Percentiles rank a stretch among this genome's conserved stretches.
phyloP scores from a whole-genome alignment of 352 stramenopile species.

The Poterioochromonas sp. region DNA sequence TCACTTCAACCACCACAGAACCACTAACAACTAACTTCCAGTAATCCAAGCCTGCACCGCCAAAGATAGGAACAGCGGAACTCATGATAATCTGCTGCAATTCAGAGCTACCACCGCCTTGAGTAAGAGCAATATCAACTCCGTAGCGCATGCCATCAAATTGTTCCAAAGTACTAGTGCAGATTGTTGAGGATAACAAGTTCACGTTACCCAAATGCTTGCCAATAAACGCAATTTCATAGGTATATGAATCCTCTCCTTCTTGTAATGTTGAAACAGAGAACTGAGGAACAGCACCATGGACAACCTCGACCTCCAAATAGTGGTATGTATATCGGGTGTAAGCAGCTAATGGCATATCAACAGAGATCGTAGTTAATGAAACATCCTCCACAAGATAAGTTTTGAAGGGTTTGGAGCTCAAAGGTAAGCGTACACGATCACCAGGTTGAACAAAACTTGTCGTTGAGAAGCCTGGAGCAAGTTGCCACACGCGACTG shows the following conservation, averaged over 20 bases:
- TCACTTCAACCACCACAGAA: not conserved
- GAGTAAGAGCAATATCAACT: conserved; percentile 47
- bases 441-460: conserved; percentile 41
- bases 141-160: conserved; percentile 46
- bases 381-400: conserved; percentile 45
- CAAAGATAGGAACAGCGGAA: not conserved
- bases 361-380: conserved; percentile 16
- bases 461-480: not conserved
- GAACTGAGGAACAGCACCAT: conserved; percentile 49
- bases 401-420: conserved; percentile 43
- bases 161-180: conserved; percentile 47
- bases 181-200: conserved; percentile 49
- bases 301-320: conserved; percentile 44
- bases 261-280: conserved; percentile 46
- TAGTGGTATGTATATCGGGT: not conserved
- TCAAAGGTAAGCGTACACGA: conserved; percentile 42
- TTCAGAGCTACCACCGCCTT: conserved; percentile 31
- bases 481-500: not conserved
- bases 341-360: not conserved
- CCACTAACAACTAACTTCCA: conserved; percentile 25
- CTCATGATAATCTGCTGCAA: not conserved
- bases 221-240: conserved; percentile 59
- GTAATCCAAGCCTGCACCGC: not conserved
- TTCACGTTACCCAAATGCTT: conserved; percentile 52
- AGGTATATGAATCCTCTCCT: conserved; percentile 54